A percentile compares a stretch with the other conserved stretches of the same genome.
Evolutionary conservation across 2,329 filamentous ascomycete species (phyloP).

Genomic region (Penicillium sp.): DNA sequence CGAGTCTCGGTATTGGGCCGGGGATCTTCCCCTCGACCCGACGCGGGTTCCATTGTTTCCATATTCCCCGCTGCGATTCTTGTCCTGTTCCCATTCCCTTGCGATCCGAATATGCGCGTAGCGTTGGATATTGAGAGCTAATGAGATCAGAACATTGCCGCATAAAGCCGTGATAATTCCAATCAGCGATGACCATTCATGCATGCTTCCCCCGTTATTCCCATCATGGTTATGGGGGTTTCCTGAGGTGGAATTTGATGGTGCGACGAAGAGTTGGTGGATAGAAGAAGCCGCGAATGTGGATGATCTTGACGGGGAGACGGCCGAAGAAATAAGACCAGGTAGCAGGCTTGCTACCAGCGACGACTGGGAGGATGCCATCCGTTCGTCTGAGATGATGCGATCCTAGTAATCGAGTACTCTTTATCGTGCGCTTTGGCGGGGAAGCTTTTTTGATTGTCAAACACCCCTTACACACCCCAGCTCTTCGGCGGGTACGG

Average conservation of each 20-base stretch:
- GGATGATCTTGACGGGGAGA: constrained; percentile 24
- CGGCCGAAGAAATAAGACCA: constrained; percentile 25
- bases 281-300: constrained; percentile 18
- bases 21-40: constrained; percentile 14
- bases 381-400: constrained; percentile 12
- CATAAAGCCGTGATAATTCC: constrained; percentile 90
- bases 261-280: constrained; percentile 13
- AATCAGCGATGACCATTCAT: constrained; percentile 83
- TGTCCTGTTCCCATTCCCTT: constrained; percentile 63
- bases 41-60: constrained; percentile 15
- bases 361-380: constrained; percentile 29
- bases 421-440: background rate
- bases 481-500: constrained; percentile 10
- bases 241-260: constrained; percentile 17
- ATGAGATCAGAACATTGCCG: constrained; percentile 89
- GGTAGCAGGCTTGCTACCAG: constrained; percentile 33
- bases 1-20: constrained; percentile 17
- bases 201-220: constrained; percentile 22
- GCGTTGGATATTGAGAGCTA: constrained; percentile 93
- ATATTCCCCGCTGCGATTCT: constrained; percentile 55
- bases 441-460: background rate
- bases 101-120: constrained; percentile 89
- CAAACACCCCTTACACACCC: constrained; percentile 7
- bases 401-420: background rate
- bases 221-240: constrained; percentile 23